Evolutionary conservation across 2,329 filamentous ascomycete genomes (phyloP), one percentile per base, ranked within the genome.

Genomic region (Cladosporium sphaerospermum): DNA sequence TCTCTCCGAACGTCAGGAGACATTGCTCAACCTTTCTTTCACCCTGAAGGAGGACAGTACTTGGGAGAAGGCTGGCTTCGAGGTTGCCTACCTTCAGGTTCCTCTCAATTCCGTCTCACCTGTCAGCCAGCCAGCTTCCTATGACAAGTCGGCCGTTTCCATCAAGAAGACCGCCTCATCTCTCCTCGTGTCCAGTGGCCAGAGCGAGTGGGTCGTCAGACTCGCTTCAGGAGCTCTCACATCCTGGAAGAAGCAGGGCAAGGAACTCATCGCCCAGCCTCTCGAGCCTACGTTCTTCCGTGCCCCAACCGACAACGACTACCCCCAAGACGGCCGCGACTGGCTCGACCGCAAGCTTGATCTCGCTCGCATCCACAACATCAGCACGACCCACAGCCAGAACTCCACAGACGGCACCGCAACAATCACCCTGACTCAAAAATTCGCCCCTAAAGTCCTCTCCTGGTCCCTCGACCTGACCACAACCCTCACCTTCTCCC

Each of bases 221-320:
- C 43, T 62, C 8, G 55, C 57, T 3, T 52, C 45, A 10, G 63
- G 63, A 10, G 42, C 43, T 4, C 51, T 65, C n/a, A 40, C 16
- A 7, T 59, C 57, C 4, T 65, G 63, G 63, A 54, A 56, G 42
- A 64, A 64, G 45, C n/a, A 51, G 11, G 57, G 57, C 45, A 55
- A 52, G 13, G 45, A 62, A 14, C 2, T 63, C 11, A 53, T 64
- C 32, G 14, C 58, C 1, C 52, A 60, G 31, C 54, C 59, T 4
- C 32, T 64, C 3, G 52, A 58, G 28, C 58, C 61, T 4, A 59
- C 48, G 5, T 80, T 86, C 67, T 86, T 82, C 76, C 80, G 83
- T 4, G 79, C 83, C 0, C 76, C 78, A 11, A 86, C 83, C 0
- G 81, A 87, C 65, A 87, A 87, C 60, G 84, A 87, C 61, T 69